phyloP scores from a whole-genome alignment of 176 grass and related monocot species.

The Neostapfia colusana region DNA sequence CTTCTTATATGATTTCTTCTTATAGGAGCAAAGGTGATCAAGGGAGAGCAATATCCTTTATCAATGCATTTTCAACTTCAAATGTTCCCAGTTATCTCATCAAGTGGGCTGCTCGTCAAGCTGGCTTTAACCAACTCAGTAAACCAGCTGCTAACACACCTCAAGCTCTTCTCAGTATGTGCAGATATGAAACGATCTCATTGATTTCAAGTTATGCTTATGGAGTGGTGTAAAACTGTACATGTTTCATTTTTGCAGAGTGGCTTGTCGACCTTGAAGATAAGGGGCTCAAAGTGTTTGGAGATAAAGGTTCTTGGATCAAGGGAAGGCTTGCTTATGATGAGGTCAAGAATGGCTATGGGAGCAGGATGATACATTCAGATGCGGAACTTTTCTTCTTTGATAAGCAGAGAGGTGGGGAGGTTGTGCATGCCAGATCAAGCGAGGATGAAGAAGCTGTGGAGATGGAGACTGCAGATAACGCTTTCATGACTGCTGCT shows the following conservation, averaged over 20 bases:
- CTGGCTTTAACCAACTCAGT: conserved; percentile 47
- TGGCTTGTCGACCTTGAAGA: conserved; percentile 79
- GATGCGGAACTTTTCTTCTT: conserved; percentile 74
- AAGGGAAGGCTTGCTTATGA: conserved; percentile 53
- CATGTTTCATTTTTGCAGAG: conserved; percentile 60
- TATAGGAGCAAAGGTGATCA: conserved; percentile 84
- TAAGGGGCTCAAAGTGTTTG: conserved; percentile 73
- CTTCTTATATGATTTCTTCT: conserved; percentile 46
- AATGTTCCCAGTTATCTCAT: conserved; percentile 62
- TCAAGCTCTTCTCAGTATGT: conserved; percentile 89
- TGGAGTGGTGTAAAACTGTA: conserved; percentile 9
- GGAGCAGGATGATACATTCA: conserved; percentile 47
- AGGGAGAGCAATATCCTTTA: conserved; percentile 67
- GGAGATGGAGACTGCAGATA: conserved; percentile 60
- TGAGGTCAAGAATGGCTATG: conserved; percentile 48
- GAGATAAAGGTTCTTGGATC: conserved; percentile 58
- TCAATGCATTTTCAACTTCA: conserved; percentile 81
- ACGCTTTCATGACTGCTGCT: conserved; percentile 81
- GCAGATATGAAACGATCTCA: conserved; percentile 18
- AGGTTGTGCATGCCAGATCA: conserved; percentile 41
- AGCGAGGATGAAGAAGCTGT: conserved; percentile 39
- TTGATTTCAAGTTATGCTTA: conserved; percentile 20
- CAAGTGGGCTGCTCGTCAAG: conserved; percentile 62
- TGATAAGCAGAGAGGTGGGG: conserved; percentile 58
- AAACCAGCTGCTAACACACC: conserved; percentile 71